Conservation (phyloP, 1,284 basidiomycete genomes). For the Puccinia polysora region DNA sequence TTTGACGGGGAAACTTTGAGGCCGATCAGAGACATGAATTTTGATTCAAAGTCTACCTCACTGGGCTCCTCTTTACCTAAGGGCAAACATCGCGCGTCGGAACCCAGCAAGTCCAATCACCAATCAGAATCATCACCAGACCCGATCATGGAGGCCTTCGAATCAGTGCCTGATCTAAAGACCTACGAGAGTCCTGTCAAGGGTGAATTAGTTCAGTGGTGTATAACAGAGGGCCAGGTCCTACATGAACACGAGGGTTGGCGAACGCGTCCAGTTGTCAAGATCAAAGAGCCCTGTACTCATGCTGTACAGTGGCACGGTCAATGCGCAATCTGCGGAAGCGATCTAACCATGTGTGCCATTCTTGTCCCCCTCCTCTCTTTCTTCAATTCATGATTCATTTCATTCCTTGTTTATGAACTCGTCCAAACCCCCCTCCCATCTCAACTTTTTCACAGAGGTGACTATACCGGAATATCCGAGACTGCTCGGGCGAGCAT, state of each 20-base stretch:
- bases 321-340: slow-evolving; percentile 86
- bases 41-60: slow-evolving; percentile 25
- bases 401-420: not conserved
- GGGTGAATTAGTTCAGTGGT: slow-evolving; percentile 67
- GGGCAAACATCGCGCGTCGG: slow-evolving; percentile 13
- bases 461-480: slow-evolving; percentile 78
- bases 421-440: slow-evolving; percentile 25
- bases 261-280: slow-evolving; percentile 58
- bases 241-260: slow-evolving; percentile 46
- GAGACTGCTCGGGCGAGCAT: slow-evolving; percentile 73
- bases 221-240: slow-evolving; percentile 53
- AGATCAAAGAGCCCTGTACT: slow-evolving; percentile 77
- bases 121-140: slow-evolving; percentile 15
- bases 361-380: no score
- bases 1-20: slow-evolving; percentile 42
- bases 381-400: not conserved
- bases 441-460: slow-evolving; percentile 56
- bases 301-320: slow-evolving; percentile 89
- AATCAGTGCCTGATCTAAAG: slow-evolving; percentile 57
- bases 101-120: slow-evolving; percentile 22
- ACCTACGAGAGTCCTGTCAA: slow-evolving; percentile 81
- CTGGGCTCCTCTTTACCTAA: slow-evolving; percentile 36
- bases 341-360: slow-evolving; percentile 81
- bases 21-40: slow-evolving; percentile 1
- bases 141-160: slow-evolving; percentile 2